Conservation (phyloP, 805 yeast species). For the Lachancea meyersii region DNA sequence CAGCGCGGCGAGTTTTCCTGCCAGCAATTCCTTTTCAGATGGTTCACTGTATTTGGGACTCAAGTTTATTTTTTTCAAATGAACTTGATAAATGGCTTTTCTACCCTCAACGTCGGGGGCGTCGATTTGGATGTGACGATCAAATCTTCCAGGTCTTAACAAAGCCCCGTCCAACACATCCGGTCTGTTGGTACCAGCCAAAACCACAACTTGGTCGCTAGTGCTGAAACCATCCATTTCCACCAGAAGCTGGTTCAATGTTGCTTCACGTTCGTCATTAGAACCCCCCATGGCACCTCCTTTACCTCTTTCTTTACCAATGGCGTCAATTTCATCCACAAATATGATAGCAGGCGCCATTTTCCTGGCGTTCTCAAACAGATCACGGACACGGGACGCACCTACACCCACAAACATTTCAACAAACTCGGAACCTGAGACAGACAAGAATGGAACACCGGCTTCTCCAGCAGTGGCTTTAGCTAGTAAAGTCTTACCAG, state of each 20-base stretch:
- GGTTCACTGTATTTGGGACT: constrained; percentile 38
- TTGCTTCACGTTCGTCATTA: constrained; percentile 94
- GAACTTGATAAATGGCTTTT: constrained; percentile 85
- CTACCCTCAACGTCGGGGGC: constrained; percentile 94
- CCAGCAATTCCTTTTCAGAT: constrained; percentile 47
- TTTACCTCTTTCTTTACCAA: constrained; percentile 85
- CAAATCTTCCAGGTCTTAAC: constrained; percentile 96
- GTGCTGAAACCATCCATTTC: constrained; percentile 98
- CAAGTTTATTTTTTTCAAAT: constrained; percentile 66
- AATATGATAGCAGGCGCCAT: constrained; percentile 95
- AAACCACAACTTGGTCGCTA: constrained; percentile 88
- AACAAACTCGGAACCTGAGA: constrained; percentile 95
- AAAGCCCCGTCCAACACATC: constrained; percentile 91
- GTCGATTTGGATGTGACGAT: constrained; percentile 86
- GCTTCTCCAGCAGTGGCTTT: constrained; percentile 99
- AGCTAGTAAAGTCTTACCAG: constrained; percentile 95
- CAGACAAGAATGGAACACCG: constrained; percentile 92
- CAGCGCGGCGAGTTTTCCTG: constrained; percentile 87
- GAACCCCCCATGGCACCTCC: constrained; percentile 67
- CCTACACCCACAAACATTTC: constrained; percentile 99
- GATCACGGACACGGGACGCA: constrained; percentile 94
- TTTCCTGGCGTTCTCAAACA: constrained; percentile 86
- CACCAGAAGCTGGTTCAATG: constrained; percentile 88
- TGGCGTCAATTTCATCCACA: constrained; percentile 99
- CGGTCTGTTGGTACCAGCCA: constrained; percentile 96